Conservation (phyloP, 192 early-diverging fungal species). For the Pilaira anomala region DNA sequence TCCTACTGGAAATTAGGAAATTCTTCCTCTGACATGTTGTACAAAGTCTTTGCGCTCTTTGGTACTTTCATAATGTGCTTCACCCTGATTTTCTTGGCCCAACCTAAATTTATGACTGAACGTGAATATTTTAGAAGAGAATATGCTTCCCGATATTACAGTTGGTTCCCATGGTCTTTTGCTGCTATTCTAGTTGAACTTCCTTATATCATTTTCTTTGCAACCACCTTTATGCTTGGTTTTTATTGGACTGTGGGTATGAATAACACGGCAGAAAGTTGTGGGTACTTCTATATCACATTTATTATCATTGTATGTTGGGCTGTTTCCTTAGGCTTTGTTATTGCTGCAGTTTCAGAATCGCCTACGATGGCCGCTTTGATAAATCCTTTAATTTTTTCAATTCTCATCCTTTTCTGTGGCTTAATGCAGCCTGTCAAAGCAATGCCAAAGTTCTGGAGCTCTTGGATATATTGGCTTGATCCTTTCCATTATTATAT, state of each 20-base stretch:
- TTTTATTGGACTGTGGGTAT: constrained; percentile 76
- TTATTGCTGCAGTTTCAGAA: constrained; percentile 65
- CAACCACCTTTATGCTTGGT: constrained; percentile 61
- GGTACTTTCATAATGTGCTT: constrained; percentile 61
- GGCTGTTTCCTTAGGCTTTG: constrained; percentile 65
- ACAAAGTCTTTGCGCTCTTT: constrained; percentile 71
- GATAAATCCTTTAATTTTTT: constrained; percentile 65
- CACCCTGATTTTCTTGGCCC: constrained; percentile 63
- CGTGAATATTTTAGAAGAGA: constrained; percentile 69
- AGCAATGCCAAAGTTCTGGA: constrained; percentile 67
- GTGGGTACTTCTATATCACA: constrained; percentile 63
- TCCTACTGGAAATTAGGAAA: constrained; percentile 63
- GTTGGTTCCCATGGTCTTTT: constrained; percentile 61
- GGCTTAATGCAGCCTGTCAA: constrained; percentile 62
- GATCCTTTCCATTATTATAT: constrained; percentile 67
- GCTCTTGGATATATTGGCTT: constrained; percentile 62
- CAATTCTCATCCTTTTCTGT: constrained; percentile 65
- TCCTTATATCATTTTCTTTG: constrained; percentile 61
- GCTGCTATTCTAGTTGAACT: constrained; percentile 65
- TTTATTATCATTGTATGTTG: constrained; percentile 61
- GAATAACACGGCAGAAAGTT: constrained; percentile 40
- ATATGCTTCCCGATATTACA: constrained; percentile 62
- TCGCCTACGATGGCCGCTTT: constrained; percentile 56
- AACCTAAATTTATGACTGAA: constrained; percentile 67
- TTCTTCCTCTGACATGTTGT: constrained; percentile 63